Evolutionary conservation across 768 basidiomycete genomes (phyloP).

Genomic region (Lactarius akahatsu): DNA sequence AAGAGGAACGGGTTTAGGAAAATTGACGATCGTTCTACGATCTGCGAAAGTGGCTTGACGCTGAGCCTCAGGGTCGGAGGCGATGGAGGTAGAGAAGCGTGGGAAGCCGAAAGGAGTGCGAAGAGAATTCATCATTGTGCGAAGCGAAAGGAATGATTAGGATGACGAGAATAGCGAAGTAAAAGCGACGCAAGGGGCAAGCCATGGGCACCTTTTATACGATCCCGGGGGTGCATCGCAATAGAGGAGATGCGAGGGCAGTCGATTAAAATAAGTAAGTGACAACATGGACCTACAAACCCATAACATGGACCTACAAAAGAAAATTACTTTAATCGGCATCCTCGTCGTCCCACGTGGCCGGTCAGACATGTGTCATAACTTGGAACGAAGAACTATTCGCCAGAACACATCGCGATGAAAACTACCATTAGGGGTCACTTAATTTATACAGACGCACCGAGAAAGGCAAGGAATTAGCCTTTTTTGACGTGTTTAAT

Average conservation of each 20-base stretch:
- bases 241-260: not conserved
- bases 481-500: constrained; percentile 17
- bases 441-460: constrained; percentile 22
- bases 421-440: not conserved
- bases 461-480: constrained; percentile 15
- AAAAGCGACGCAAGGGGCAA: not conserved
- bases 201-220: constrained; percentile 18
- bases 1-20: constrained; percentile 7
- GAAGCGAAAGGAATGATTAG: constrained; percentile 1
- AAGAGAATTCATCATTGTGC: constrained; percentile 2
- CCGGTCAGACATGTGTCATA: constrained; percentile 19
- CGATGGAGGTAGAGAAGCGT: not conserved
- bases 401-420: not conserved
- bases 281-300: constrained; percentile 14
- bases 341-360: not conserved
- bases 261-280: not conserved
- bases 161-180: not conserved
- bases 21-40: constrained; percentile 2
- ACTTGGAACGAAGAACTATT: constrained; percentile 12
- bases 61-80: constrained; percentile 22
- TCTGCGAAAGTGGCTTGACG: not conserved
- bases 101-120: not conserved
- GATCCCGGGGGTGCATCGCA: not conserved
- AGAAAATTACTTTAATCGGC: not conserved
- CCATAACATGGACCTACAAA: constrained; percentile 22